These are phyloP conservation scores for Mycena sp. DNA, from an alignment of 1,284 basidiomycete species.

Conservation along the genomic window DNA sequence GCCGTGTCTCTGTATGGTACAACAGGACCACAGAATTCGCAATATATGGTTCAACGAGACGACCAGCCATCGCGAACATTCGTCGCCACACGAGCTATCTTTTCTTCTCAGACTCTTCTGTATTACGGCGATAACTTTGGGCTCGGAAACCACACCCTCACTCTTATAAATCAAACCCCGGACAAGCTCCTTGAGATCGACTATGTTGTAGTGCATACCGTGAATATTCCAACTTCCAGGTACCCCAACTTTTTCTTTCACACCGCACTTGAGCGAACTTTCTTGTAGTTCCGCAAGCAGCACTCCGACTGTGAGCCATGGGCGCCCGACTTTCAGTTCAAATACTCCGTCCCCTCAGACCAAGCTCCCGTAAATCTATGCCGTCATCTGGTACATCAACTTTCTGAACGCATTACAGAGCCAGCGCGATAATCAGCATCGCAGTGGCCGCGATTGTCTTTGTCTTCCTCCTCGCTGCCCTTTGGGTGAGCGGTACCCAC, in stretches of 20 bases:
- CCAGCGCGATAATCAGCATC: constrained; percentile 30
- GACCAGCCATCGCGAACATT: constrained; percentile 1
- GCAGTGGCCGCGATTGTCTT: constrained; percentile 27
- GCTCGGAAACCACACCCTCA: constrained; percentile 23
- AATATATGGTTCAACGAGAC: constrained; percentile 6
- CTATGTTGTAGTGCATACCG: constrained; percentile 17
- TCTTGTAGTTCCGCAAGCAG: too few relatives aligned
- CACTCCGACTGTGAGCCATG: too few relatives aligned
- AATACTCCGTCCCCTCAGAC: neutral
- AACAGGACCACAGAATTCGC: constrained; percentile 15
- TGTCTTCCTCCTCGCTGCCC: constrained; percentile 24
- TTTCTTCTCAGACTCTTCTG: constrained; percentile 17
- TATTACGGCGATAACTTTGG: constrained; percentile 21
- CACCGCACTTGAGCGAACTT: too few relatives aligned
- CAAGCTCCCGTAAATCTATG: neutral
- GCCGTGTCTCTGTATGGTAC: constrained; percentile 27
- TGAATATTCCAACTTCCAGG: neutral
- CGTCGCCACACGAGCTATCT: constrained; percentile 5
- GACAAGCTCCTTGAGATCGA: constrained; percentile 23
- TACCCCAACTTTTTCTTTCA: neutral
- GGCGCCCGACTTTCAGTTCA: neutral
- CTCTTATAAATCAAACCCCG: constrained; percentile 3
- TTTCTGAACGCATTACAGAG: neutral
- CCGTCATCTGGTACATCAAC: neutral
- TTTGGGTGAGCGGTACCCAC: constrained; percentile 30